These are phyloP conservation scores for Geosmithia morbida DNA, from an alignment of 2,329 filamentous ascomycete species.

Conservation along the genomic window DNA sequence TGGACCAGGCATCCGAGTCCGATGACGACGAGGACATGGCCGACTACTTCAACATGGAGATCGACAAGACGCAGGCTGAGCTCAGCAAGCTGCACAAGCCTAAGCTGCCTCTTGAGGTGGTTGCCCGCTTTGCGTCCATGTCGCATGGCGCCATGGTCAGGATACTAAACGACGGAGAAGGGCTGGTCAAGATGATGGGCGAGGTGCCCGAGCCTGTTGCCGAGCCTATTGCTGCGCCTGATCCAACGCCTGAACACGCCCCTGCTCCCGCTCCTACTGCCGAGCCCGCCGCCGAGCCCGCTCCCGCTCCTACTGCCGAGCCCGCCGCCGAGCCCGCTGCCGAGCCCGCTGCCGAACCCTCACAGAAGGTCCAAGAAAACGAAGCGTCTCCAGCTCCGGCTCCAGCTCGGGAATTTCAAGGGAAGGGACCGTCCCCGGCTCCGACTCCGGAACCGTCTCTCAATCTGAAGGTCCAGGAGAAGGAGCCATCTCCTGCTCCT, in stretches of 20 bases:
- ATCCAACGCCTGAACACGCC: no score
- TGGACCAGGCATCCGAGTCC: conserved; percentile 25
- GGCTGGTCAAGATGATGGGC: conserved; percentile 23
- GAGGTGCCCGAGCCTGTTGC: background rate
- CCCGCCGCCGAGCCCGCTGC: no score
- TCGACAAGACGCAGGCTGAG: conserved; percentile 33
- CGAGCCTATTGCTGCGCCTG: background rate
- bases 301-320: background rate
- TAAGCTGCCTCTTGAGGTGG: conserved; percentile 22
- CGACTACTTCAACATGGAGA: conserved; percentile 38
- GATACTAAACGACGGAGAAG: conserved; percentile 29
- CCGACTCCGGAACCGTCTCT: no score
- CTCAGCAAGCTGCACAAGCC: conserved; percentile 29
- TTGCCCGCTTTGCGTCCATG: conserved; percentile 30
- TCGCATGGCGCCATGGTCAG: conserved; percentile 33
- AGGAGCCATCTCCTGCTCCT: background rate
- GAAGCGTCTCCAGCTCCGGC: background rate
- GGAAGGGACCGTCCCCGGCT: background rate
- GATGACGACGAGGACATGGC: conserved; percentile 45
- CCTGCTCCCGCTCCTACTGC: background rate
- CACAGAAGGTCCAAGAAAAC: background rate
- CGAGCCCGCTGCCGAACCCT: background rate
- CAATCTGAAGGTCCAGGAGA: background rate
- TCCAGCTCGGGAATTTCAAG: background rate
- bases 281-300: background rate